Base-by-base conservation (phyloP, 257 asterid species). In the Solanum arcanum region DNA sequence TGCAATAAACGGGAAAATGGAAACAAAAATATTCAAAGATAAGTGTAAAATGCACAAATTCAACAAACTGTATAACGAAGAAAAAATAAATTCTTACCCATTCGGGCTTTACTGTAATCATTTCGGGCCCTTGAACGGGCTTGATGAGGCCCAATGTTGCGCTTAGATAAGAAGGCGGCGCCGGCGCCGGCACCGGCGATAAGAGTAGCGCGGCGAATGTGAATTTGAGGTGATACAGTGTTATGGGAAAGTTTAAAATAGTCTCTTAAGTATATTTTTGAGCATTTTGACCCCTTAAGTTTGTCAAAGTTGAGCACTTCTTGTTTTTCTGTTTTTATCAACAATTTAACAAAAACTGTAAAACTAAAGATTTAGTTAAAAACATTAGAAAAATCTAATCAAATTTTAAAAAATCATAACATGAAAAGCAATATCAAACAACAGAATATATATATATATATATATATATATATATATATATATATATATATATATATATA, bases 81-180 rank as follows among this genome's bases (percentile, higher is more conserved):
- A 39, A 25, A 31, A 47, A 1, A 41, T 12, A 12, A 49, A 42
- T 42, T 75, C 9, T 23, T 75, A 76, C 83, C 60, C 60, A 88
- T 90, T 70, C 92, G 92, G 86, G 89, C 87, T 87, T 87, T 90
- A 86, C 88, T 39, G 88, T 69, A 89, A 31, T 91, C 89, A 3
- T 56, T 89, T 52, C 91, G 91, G 91, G 93, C 91, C 81, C 88
- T 44, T 42, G 89, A 37, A 11, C 91, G 89, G 87, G 90, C 90
- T 86, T 88, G 90, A 76, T 87, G 93, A 74, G 91, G 91, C 75
- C 89, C 92, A 59, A 86, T 86, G 89, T 89, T 90, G 56, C 88
- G 29, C 12, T 78, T 80, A 88, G 87, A 91, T 18, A 90, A 88
- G 88, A 87, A 68, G 8, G 89, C 92, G 6, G 91, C 91, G 52